Base-by-base conservation (phyloP, 768 basidiomycete genomes). In the Suillus paluster region DNA sequence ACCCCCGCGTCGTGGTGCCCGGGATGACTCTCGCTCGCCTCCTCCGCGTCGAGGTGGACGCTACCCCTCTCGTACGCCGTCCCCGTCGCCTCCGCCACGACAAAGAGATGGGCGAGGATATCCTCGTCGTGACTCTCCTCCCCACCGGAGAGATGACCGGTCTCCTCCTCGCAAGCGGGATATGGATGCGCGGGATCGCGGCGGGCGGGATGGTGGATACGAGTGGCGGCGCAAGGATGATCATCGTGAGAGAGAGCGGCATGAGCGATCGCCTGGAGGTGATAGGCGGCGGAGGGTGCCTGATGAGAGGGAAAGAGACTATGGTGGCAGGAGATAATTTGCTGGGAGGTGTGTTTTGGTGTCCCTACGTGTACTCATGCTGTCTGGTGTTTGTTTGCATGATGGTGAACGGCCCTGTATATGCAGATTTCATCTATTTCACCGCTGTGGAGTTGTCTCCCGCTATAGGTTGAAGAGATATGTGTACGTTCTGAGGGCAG, bases 1-100 rank as follows among this genome's bases (percentile, higher is more conserved):
- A 3, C 68, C 50, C 9, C 67, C 58, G 19, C 38, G 38, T 19
- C 54, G 57, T 30, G 48, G 50, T n/a, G 67, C 69, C 25, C 70
- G 75, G 21, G 73, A 73, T 23, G 67, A 67, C 33, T 79, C 79
- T 11, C 76, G 70, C 25, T 71, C 75, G 6, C 77, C 75, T 12
- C 72, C 71, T 5, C 67, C 68, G 30, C 57, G 61, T 19, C 52
- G 58, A 7, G 17, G 54, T 3, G 46, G 58, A 25, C 60, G 64
- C 34, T 60, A 52, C 62, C 62, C 60, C 27, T 65, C 66, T 42
- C 68, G 68, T 38, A 67, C 73, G 58, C 17, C 71, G 61, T 59
- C 71, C 49, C 68, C 71, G 11, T 67, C 77, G 11, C 71, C 75
- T 2, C 67, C 67, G 1, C 67, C 66, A 15, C 71, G 74, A 55